Evolutionary conservation across 139 green algal species (phyloP).

Genomic region (Pedinophyceae sp.): DNA sequence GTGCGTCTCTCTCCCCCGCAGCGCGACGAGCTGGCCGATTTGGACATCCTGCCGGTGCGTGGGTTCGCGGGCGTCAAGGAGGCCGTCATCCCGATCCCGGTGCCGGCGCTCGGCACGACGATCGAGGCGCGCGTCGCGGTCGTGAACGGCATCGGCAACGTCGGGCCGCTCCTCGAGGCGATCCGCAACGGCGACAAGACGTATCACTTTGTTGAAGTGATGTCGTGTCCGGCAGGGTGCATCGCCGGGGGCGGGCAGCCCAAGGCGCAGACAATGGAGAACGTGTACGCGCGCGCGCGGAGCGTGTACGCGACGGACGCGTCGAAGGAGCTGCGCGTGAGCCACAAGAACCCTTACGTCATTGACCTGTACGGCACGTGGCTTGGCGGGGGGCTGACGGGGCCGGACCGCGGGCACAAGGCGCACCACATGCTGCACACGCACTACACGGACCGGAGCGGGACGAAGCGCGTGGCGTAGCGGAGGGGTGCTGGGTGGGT

Average conservation of each 20-base stretch:
- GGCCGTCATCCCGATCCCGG: conserved; percentile 21
- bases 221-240: conserved; percentile 36
- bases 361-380: too few relatives aligned
- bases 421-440: too few relatives aligned
- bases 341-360: conserved; percentile 23
- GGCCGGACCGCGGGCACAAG: too few relatives aligned
- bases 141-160: conserved; percentile 52
- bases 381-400: too few relatives aligned
- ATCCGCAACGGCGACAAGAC: conserved; percentile 10
- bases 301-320: conserved; percentile 28
- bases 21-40: conserved; percentile 14
- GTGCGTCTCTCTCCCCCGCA: too few relatives aligned
- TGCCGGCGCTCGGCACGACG: neutral
- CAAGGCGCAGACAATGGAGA: neutral
- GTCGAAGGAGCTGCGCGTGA: conserved; percentile 10
- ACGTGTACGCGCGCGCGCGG: neutral
- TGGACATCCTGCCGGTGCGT: conserved; percentile 27
- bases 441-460: too few relatives aligned
- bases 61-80: conserved; percentile 47
- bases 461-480: too few relatives aligned
- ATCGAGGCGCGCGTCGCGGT: conserved; percentile 34
- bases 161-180: conserved; percentile 45
- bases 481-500: too few relatives aligned
- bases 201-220: conserved; percentile 48
- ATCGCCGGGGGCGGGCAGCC: conserved; percentile 50